Evolutionary conservation across 1,284 basidiomycete genomes (phyloP).

Genomic region (Termitomyces sp.): DNA sequence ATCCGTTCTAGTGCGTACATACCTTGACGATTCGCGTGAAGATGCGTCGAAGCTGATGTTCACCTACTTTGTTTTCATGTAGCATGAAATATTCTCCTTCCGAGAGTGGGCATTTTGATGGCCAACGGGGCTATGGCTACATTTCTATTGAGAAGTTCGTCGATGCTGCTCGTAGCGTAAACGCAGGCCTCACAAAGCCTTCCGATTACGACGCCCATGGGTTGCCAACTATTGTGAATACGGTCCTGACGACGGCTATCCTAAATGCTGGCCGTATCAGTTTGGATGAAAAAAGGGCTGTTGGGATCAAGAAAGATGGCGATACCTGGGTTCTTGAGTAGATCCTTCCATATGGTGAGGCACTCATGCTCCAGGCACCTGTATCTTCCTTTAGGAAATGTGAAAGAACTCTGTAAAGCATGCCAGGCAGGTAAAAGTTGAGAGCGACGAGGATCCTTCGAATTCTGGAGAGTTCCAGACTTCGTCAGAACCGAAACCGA

Average conservation of each 20-base stretch:
- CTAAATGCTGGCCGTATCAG: constrained; percentile 86
- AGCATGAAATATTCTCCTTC: constrained; percentile 93
- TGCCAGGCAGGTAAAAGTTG: background rate
- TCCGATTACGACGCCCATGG: constrained; percentile 75
- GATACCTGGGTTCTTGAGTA: constrained; percentile 71
- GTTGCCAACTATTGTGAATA: constrained; percentile 84
- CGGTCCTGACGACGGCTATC: constrained; percentile 87
- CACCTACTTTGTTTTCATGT: constrained; percentile 6
- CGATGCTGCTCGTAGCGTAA: constrained; percentile 74
- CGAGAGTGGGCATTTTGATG: constrained; percentile 87
- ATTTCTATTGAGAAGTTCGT: constrained; percentile 91
- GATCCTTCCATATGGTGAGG: constrained; percentile 15
- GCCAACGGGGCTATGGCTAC: constrained; percentile 88
- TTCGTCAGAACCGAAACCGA: background rate
- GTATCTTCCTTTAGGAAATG: constrained; percentile 7
- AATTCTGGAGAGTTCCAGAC: background rate
- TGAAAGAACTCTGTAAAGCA: constrained; percentile 5
- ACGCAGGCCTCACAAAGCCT: constrained; percentile 61
- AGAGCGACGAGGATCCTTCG: background rate
- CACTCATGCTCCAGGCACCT: background rate
- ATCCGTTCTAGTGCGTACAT: constrained; percentile 80
- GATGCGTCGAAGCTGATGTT: constrained; percentile 7
- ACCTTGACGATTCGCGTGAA: constrained; percentile 4
- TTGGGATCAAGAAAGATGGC: constrained; percentile 66
- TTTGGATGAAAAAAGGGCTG: constrained; percentile 80